Percentiles rank a stretch among this genome's conserved stretches.
phyloP scores from a whole-genome alignment of 371 early-diverging fungal species.

The Mortierella sp. region DNA sequence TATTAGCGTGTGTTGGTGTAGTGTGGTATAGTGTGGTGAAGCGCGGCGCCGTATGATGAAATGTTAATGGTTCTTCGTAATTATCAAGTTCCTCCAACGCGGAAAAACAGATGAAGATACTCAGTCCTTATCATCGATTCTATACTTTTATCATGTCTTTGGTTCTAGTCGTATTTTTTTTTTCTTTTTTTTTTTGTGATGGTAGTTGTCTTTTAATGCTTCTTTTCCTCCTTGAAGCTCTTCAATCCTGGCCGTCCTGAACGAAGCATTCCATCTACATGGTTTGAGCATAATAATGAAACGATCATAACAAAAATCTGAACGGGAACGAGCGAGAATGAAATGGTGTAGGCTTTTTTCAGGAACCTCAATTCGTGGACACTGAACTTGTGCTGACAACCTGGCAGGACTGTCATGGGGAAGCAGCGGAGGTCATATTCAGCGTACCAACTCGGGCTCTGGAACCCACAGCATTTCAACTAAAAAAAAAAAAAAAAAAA shows the following conservation, averaged over 20 bases:
- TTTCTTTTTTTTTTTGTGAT: slow-evolving; percentile 1
- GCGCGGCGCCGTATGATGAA: no score
- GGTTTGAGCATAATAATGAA: slow-evolving; percentile 68
- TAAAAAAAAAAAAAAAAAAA: slow-evolving; percentile 1
- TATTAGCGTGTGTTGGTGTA: neutral
- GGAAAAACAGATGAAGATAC: no score
- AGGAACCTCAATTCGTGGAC: slow-evolving; percentile 59
- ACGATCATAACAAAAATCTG: slow-evolving; percentile 66
- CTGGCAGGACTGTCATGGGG: slow-evolving; percentile 67
- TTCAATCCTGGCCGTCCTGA: slow-evolving; percentile 49
- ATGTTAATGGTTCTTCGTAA: no score
- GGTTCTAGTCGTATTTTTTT: neutral
- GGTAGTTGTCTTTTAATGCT: neutral
- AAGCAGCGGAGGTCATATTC: slow-evolving; percentile 52
- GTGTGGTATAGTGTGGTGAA: no score
- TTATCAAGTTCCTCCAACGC: no score
- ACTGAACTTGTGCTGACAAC: slow-evolving; percentile 70
- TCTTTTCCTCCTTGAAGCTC: slow-evolving; percentile 47
- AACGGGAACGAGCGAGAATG: slow-evolving; percentile 63
- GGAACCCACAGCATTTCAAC: slow-evolving; percentile 45
- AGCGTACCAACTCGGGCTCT: slow-evolving; percentile 10
- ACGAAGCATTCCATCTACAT: slow-evolving; percentile 64
- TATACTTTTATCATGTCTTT: no score
- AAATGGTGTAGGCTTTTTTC: slow-evolving; percentile 58
- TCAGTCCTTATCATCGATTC: no score